phyloP scores from a whole-genome alignment of 345 rosid genomes.

The Moricandia moricandioides region DNA sequence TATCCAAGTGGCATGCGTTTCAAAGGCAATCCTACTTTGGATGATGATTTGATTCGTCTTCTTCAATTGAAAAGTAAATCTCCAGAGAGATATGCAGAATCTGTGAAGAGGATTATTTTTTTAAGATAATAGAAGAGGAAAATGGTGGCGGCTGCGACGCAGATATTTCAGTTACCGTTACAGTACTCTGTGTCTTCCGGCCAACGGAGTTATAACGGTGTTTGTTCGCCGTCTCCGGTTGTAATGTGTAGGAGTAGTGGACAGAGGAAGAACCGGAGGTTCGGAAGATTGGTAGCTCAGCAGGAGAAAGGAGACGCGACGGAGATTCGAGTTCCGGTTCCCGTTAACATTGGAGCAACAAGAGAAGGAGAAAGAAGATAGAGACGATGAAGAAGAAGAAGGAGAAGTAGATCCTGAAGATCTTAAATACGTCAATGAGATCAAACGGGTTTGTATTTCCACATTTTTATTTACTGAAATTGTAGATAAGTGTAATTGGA shows the following conservation, averaged over 20 bases:
- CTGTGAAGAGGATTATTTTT: constrained; percentile 5
- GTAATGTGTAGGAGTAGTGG: neutral
- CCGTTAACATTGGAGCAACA: constrained; percentile 38
- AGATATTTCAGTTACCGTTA: constrained; percentile 29
- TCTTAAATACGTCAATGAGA: constrained; percentile 36
- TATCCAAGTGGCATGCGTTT: constrained; percentile 24
- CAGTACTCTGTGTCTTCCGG: constrained; percentile 24
- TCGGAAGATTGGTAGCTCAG: constrained; percentile 23
- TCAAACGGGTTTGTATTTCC: constrained; percentile 37
- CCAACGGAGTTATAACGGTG: constrained; percentile 17
- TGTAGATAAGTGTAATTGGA: too few species aligned
- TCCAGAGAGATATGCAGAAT: constrained; percentile 23
- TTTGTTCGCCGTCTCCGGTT: constrained; percentile 26
- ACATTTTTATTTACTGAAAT: neutral
- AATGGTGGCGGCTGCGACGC: constrained; percentile 30
- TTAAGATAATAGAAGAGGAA: neutral
- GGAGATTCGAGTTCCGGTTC: constrained; percentile 40
- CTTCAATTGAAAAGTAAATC: neutral
- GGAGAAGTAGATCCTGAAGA: constrained; percentile 38
- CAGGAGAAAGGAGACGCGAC: constrained; percentile 40
- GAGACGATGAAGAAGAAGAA: constrained; percentile 26
- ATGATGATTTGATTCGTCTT: neutral
- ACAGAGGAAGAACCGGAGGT: constrained; percentile 24
- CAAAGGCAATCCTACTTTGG: constrained; percentile 3
- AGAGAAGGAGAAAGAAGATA: constrained; percentile 30